Evolutionary conservation across 2,329 filamentous ascomycete species (phyloP), one percentile per base, ranked within the genome.

Genomic region (Aspergillus sclerotialis): DNA sequence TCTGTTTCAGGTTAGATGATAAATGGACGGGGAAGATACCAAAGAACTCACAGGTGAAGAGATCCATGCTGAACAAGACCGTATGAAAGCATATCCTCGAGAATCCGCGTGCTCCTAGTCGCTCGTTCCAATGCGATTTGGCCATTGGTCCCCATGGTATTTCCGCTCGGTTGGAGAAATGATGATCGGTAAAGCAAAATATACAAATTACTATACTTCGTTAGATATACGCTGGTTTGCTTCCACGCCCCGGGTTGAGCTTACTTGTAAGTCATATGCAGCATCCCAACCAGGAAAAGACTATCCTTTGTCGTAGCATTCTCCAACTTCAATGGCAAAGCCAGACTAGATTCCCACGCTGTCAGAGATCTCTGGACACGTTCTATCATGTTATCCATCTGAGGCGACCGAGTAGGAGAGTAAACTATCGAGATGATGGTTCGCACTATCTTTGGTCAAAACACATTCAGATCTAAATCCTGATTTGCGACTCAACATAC

Each of bases 251-350:
- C 19, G 31, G 31, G 16, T 15, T 11, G 12, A 2, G 32, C 46
- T n/a, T 47, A 63, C 60, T 70, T 69, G 39, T 66, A 68, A 0
- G 65, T 61, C 28, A 70, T 56, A 34, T 70, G 65, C 2, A 70
- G 51, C 46, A 67, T 53, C 5, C 58, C 58, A 1, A 55, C 49
- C 2, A 64, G 56, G 27, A 70, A 66, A 18, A 57, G 58, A 0
- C 54, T 52, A 1, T 53, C 48, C 10, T 50, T 50, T 1, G 45
- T 47, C 9, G 49, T 45, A n/a, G 58, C 47, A 10, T 43, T 50
- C 14, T 53, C 49, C 2, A 64, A 45, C 19, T 52, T 58, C 48
- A 67, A 49, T 33, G 46, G 45, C 4, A 35, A n/a, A 2, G 61
- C 62, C 1, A 67, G 46, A 2, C 53, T 37, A 1, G 54, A 49